Conservation (phyloP, 805 yeast genomes). For the Trichomonascus vanleenenianus region DNA sequence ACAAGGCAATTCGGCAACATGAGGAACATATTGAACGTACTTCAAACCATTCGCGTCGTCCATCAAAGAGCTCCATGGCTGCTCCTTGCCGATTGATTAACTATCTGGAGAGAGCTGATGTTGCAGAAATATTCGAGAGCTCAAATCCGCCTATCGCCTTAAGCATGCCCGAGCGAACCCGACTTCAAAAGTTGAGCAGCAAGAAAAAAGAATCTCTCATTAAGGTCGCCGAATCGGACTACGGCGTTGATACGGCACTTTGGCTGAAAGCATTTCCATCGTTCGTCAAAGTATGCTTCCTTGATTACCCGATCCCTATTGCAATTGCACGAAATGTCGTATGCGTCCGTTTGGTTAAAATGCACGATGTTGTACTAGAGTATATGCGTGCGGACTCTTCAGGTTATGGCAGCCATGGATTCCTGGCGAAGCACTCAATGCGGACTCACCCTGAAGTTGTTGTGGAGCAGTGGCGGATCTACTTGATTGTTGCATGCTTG, state of each 20-base stretch:
- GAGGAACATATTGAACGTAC: conserved; percentile 7
- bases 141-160: conserved; percentile 40
- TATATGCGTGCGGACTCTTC: conserved; percentile 18
- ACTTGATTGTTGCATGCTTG: conserved; percentile 83
- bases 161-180: conserved; percentile 63
- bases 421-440: conserved; percentile 20
- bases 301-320: conserved; percentile 82
- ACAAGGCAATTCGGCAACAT: conserved; percentile 57
- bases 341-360: conserved; percentile 79
- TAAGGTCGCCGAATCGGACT: conserved; percentile 78
- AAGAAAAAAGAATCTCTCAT: conserved; percentile 60
- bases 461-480: conserved; percentile 83
- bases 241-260: conserved; percentile 93
- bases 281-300: conserved; percentile 62
- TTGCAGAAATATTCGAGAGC: conserved; percentile 51
- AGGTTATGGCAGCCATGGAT: conserved; percentile 2
- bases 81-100: conserved; percentile 42
- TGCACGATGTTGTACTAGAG: conserved; percentile 36
- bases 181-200: conserved; percentile 55
- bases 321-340: conserved; percentile 89
- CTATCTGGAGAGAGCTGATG: conserved; percentile 63
- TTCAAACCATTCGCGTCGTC: conserved; percentile 12
- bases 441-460: conserved; percentile 58
- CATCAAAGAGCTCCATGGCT: conserved; percentile 11
- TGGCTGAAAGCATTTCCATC: conserved; percentile 89